These are phyloP conservation scores for Henckelia pumila DNA, from an alignment of 257 asterid genomes.

Conservation along the genomic window DNA sequence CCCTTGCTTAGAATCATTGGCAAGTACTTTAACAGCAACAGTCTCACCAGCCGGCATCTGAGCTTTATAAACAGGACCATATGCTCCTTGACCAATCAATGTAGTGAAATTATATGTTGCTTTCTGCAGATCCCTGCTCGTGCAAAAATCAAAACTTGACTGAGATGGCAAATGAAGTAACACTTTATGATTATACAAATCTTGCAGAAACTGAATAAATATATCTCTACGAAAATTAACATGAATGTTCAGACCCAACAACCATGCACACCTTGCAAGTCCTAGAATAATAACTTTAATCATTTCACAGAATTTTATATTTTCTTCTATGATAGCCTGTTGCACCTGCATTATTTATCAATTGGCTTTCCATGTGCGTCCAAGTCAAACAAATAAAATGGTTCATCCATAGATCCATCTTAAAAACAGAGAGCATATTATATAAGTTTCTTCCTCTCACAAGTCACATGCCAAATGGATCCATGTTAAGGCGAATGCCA, in stretches of 20 bases:
- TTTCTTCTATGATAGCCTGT: background rate
- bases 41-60: slow-evolving; percentile 80
- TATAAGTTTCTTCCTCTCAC: background rate
- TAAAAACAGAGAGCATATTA: background rate
- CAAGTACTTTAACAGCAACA: slow-evolving; percentile 93
- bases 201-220: background rate
- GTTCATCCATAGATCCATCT: background rate
- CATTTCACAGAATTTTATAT: background rate
- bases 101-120: slow-evolving; percentile 88
- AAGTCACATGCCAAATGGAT: background rate
- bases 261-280: background rate
- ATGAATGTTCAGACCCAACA: background rate
- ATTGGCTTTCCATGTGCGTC: background rate
- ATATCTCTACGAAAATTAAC: background rate
- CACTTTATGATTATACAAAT: background rate
- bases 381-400: background rate
- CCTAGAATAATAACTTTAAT: background rate
- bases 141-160: background rate
- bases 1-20: slow-evolving; percentile 91
- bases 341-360: background rate
- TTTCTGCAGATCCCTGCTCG: slow-evolving; percentile 84
- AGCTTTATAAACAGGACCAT: slow-evolving; percentile 91
- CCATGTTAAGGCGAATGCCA: slow-evolving; percentile 1
- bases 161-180: background rate
- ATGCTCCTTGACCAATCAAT: slow-evolving; percentile 92